Evolutionary conservation across 768 basidiomycete genomes (phyloP), one percentile per base, ranked within the genome.

Genomic region (Lactarius sp.): DNA sequence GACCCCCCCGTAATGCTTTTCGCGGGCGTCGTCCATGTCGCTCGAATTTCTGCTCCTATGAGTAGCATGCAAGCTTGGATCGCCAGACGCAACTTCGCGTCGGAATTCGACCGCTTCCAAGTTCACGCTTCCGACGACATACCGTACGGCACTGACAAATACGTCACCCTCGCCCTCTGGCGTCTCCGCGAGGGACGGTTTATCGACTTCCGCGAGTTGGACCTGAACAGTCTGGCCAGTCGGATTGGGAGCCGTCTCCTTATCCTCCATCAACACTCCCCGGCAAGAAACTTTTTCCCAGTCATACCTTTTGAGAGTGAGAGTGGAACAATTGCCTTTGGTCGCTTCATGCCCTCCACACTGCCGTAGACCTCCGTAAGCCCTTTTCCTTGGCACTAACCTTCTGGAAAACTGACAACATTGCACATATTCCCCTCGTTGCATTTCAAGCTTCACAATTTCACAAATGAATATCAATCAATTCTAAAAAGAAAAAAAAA

Each of bases 1-100:
- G 56, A 61, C 27, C 53, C 46, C 3, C 53, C 53, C 2, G 53
- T 61, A 27, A 47, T 27, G n/a, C 37, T 56, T 18, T 51, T 61
- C 27, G 34, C 36, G 3, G 61, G 54, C 10, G 33, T 61, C 54
- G 54, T 56, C 27, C 47, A 51, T 7, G 12, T 61, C 27, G 47
- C 53, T 6, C 53, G 34, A 42, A 39, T 31, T 22, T 2, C 54
- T n/a, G 34, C 39, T 16, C 36, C 54, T 2, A 16, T 37, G 27
- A 36, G 42, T 36, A 33, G 34, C 18, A 4, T 61, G 37, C 46
- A 56, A 31, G 20, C 54, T 7, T 33, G 36, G 20, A 54, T 61
- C 31, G 46, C 61, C 37, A 31, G 27, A 27, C 18, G 34, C n/a
- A 61, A 56, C 54, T 37, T 56, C 39, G 53, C 61, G 16, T 61